Base-by-base conservation (phyloP, 345 rosid genomes). In the Lepidium aucheri region DNA sequence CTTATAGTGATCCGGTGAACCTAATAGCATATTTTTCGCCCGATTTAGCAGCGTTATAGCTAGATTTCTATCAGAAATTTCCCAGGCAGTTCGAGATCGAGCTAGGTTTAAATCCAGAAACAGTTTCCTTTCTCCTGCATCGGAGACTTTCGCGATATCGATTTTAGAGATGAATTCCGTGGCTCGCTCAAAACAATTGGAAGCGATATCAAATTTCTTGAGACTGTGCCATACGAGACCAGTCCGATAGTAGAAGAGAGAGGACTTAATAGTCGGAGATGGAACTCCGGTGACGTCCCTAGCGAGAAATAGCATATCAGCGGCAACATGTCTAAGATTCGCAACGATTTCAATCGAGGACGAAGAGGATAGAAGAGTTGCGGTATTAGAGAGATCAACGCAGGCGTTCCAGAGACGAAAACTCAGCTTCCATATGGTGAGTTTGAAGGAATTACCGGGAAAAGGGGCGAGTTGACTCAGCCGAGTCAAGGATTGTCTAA, bases 401-500 rank as follows among this genome's bases (percentile, higher is more conserved):
- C 95, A 94, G 58, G 99, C 80, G 74, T 91, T 94, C 96, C 99
- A 94, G 59, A 94, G 91, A 58, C 95, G 89, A 71, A 85, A 90
- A 68, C 95, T 83, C 72, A 88, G 90, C 74, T 93, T 94, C 97
- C 99, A 90, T 43, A 88, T 26, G 30, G 79, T 72, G 65, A 90
- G 97, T 61, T 84, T 88, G 73, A 83, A 54, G 16, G 89, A 84
- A 67, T 83, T 86, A 47, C 59, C 3, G 7, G 86, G 78, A 61
- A 88, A 80, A 5, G 91, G 92, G 40, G 75, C 75, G 65, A 83
- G 81, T 64, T 84, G 89, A 52, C 73, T 61, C 54, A 90, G 79
- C 43, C 67, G 90, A 70, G 79, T 51, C 15, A 88, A 76, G 80
- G 79, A 30, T 49, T 79, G 82, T 45, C 80, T 75, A 58, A 94